Evolutionary conservation across 495 filamentous ascomycete species (phyloP).

Genomic region (Penicillium paxilli): DNA sequence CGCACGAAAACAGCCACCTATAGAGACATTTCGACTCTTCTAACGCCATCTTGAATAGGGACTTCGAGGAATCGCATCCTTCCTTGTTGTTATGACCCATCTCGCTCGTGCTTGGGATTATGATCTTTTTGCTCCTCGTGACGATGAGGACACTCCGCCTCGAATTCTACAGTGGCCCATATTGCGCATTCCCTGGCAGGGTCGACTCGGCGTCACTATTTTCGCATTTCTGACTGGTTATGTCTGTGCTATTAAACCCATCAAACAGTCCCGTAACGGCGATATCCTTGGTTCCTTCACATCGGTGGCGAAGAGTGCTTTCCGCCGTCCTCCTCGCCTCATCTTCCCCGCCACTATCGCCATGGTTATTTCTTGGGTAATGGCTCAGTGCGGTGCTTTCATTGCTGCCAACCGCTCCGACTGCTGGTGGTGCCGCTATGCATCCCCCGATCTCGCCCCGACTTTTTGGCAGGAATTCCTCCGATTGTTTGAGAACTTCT

Average conservation of each 20-base stretch:
- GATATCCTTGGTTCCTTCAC: slow-evolving; percentile 52
- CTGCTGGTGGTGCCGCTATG: slow-evolving; percentile 60
- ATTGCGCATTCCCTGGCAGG: slow-evolving; percentile 62
- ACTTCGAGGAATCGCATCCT: slow-evolving; percentile 62
- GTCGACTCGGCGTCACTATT: slow-evolving; percentile 63
- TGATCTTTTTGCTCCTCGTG: slow-evolving; percentile 56
- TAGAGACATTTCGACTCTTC: not conserved
- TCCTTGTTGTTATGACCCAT: slow-evolving; percentile 64
- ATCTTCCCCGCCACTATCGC: slow-evolving; percentile 61
- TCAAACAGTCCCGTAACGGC: slow-evolving; percentile 58
- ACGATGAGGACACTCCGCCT: slow-evolving; percentile 44
- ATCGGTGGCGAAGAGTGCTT: slow-evolving; percentile 60
- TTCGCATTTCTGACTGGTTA: slow-evolving; percentile 70
- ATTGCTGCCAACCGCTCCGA: slow-evolving; percentile 55
- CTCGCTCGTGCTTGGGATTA: slow-evolving; percentile 60
- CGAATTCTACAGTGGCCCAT: slow-evolving; percentile 60
- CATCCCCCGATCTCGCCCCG: slow-evolving; percentile 44
- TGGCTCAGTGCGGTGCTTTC: slow-evolving; percentile 61
- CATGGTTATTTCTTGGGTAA: slow-evolving; percentile 56
- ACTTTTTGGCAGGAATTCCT: slow-evolving; percentile 35
- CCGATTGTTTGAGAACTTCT: slow-evolving; percentile 51
- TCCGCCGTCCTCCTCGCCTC: slow-evolving; percentile 62
- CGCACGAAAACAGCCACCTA: not conserved
- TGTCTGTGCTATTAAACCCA: slow-evolving; percentile 65
- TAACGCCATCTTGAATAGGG: slow-evolving; percentile 43